Evolutionary conservation across 306 rosid species (phyloP).

Genomic region (Urtica urens): DNA sequence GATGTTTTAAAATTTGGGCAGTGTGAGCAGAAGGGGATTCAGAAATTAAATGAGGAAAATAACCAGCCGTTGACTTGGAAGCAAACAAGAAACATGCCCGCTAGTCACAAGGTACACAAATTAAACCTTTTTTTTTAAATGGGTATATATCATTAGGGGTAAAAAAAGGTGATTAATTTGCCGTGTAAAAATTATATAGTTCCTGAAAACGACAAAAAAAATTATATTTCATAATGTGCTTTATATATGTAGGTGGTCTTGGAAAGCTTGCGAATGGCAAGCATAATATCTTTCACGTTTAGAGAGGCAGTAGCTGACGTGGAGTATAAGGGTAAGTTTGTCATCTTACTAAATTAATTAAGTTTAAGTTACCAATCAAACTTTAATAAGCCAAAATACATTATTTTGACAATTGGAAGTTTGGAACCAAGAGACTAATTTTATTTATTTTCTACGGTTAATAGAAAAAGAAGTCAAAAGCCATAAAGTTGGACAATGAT

Average conservation of each 20-base stretch:
- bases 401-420: too few species aligned
- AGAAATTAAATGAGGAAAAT: constrained; percentile 32
- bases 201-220: not conserved
- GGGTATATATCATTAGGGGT: too few species aligned
- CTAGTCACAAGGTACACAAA: constrained; percentile 52
- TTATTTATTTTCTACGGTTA: too few species aligned
- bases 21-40: constrained; percentile 60
- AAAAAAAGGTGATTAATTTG: too few species aligned
- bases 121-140: not conserved
- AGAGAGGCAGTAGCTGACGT: constrained; percentile 92
- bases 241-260: constrained; percentile 47
- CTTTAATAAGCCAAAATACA: too few species aligned
- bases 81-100: constrained; percentile 62
- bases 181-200: not conserved
- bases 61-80: constrained; percentile 48
- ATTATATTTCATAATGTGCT: not conserved
- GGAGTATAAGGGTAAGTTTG: constrained; percentile 62
- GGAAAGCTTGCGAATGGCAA: constrained; percentile 87
- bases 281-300: constrained; percentile 77
- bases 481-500: too few species aligned
- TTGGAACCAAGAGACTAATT: too few species aligned
- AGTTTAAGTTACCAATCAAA: too few species aligned
- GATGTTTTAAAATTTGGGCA: constrained; percentile 11
- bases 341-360: too few species aligned
- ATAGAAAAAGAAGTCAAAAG: too few species aligned